Evolutionary conservation across 139 green algal species (phyloP).

Genomic region (Chlamydomonas eustigma): DNA sequence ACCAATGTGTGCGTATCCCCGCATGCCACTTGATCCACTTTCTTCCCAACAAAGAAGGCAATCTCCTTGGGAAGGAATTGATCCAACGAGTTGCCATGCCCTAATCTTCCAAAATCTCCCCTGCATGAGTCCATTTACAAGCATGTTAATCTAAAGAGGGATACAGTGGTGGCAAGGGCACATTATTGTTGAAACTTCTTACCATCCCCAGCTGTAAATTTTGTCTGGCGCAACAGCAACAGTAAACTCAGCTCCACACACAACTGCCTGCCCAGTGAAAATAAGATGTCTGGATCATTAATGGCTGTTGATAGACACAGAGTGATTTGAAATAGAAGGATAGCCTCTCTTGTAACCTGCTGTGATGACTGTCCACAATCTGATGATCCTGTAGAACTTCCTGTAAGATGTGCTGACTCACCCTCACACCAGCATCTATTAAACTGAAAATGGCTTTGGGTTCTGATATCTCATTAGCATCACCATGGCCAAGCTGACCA

Average conservation of each 20-base stretch:
- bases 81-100: constrained; percentile 71
- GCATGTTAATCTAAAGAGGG: not conserved
- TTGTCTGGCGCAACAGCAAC: constrained; percentile 49
- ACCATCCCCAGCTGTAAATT: constrained; percentile 87
- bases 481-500: constrained; percentile 66
- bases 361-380: too few species aligned
- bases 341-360: too few species aligned
- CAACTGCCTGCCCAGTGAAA: too few species aligned
- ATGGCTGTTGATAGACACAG: too few species aligned
- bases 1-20: constrained; percentile 88
- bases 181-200: not conserved
- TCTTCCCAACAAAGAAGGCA: constrained; percentile 41
- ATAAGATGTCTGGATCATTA: too few species aligned
- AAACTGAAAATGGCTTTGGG: constrained; percentile 54
- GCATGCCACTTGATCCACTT: constrained; percentile 60
- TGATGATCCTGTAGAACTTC: too few species aligned
- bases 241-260: constrained; percentile 84
- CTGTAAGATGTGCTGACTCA: too few species aligned
- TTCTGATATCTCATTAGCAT: constrained; percentile 46
- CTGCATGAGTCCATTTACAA: constrained; percentile 22
- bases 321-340: too few species aligned
- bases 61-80: constrained; percentile 74
- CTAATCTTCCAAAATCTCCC: constrained; percentile 87
- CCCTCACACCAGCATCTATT: constrained; percentile 29
- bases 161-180: not conserved